Evolutionary conservation across 2,329 filamentous ascomycete genomes (phyloP), one percentile per base, ranked within the genome.

Genomic region (Alternaria ethzedia): DNA sequence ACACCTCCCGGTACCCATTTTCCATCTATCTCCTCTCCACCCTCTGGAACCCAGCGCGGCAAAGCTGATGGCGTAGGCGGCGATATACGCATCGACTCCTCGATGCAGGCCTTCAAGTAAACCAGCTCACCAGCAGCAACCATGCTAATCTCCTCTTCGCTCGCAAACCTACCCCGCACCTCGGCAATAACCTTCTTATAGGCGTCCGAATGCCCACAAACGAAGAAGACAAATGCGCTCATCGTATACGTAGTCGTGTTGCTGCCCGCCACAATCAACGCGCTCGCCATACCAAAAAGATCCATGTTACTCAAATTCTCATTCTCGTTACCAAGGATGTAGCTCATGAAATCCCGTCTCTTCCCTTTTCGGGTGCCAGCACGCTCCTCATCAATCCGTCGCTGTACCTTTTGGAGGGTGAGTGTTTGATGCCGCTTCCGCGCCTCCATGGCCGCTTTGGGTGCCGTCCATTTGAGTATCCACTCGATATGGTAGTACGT

Each of bases 161-260:
- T 57, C 55, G 15, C 21, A 21, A 57, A 57, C 25, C 26, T 57
- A 12, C n/a, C 30, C 41, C 55, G 55, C 30, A 57, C 55, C 30
- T 57, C 55, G 21, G 28, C 30, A 50, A 15, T 43, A 6, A 50
- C 21, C 41, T 43, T 50, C 13, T 13, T 21, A 57, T 49, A 32
- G 1, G 26, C 30, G 11, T 57, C 45, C 41, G 55, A 46, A 28
- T 57, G 17, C 10, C 45, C 20, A n/a, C 55, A 57, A 23, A 41
- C 41, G 30, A 57, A 57, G 30, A 57, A 57, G n/a, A 50, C 30
- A 6, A 57, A 57, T 15, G 45, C 55, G 26, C 45, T 50, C 55
- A 57, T 57, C 5, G 55, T 43, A 44, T 57, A 57, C n/a, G 55
- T 32, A 43, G 55, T 26, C 45, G 55, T 57, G 45, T 57, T 57